Evolutionary conservation across 768 basidiomycete species (phyloP), one percentile per base, ranked within the genome.

Genomic region (Artomyces pyxidatus): DNA sequence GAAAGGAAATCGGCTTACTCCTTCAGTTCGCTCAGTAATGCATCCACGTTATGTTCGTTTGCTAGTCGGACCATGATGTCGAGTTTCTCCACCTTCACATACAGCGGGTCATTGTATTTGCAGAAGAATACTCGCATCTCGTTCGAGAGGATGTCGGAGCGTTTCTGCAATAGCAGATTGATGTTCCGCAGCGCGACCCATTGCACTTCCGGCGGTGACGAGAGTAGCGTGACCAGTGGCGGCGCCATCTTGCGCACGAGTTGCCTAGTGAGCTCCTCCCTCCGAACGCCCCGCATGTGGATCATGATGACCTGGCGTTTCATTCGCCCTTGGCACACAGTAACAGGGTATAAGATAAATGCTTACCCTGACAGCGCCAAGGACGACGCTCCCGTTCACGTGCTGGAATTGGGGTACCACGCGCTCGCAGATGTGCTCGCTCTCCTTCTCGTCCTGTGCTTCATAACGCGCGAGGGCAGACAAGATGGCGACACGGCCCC

Each of bases 41-140:
- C 91, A 67, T 97, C 93, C 1, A 95, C 89, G 58, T 97, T 99
- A 65, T 78, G 83, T 53, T 97, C 95, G 19, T 75, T 77, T 11
- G 91, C 93, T 48, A 99, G 70, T 48, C 91, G 76, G 44, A 97
- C 88, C 96, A 99, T 99, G 63, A 98, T 96, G 58, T 97, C 96
- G 56, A 99, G 70, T 67, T 99, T 98, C 67, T 97, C 96, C 45
- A 97, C 80, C 67, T 99, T 99, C 64, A 98, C 94, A 61, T 98
- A 99, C n/a, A 95, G 70, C 5, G 95, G 95, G 61, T 99, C 95
- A 61, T 98, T 98, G 70, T 99, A 98, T 67, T 99, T 99, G 81
- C 95, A 97, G 74, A 98, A 99, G 66, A 99, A 99, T 17, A 99
- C 96, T 39, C 94, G 79, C 90, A 99, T 94, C 66, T 99, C 95